Conservation (phyloP, 140 eudicot genomes). For the Erigeron philadelphicus region DNA sequence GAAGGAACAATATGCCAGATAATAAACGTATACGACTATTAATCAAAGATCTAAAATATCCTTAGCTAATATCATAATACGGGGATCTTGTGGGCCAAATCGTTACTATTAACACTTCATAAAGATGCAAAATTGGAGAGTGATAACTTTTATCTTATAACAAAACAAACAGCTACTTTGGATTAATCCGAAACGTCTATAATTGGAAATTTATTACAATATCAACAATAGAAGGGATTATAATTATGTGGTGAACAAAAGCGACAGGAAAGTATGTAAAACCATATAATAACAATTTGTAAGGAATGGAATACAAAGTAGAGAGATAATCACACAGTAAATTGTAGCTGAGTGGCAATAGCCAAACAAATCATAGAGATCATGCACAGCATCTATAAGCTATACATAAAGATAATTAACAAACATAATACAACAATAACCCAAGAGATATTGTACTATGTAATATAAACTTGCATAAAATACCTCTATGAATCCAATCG, state of each 20-base stretch:
- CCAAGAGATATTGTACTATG: neutral
- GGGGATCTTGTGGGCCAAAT: neutral
- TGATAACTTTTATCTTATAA: too few relatives aligned
- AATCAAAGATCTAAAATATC: neutral
- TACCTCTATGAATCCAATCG: conserved; percentile 88
- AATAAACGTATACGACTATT: neutral
- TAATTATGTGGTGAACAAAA: neutral
- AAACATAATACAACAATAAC: neutral
- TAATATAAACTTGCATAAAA: conserved; percentile 10
- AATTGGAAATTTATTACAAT: neutral
- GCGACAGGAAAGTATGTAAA: neutral
- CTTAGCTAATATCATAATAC: neutral
- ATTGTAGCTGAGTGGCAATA: neutral
- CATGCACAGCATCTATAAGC: neutral
- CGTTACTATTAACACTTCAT: too few relatives aligned
- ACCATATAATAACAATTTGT: neutral
- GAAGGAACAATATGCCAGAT: too few relatives aligned
- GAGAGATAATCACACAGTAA: neutral
- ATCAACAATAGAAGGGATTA: neutral
- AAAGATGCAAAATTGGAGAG: too few relatives aligned
- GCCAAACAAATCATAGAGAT: conserved; percentile 10
- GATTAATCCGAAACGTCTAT: neutral
- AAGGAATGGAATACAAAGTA: neutral
- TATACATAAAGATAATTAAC: conserved; percentile 7
- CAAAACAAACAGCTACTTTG: neutral